These are phyloP conservation scores for Stipa capillata DNA, from an alignment of 176 grass and related monocot genomes.

Conservation along the genomic window DNA sequence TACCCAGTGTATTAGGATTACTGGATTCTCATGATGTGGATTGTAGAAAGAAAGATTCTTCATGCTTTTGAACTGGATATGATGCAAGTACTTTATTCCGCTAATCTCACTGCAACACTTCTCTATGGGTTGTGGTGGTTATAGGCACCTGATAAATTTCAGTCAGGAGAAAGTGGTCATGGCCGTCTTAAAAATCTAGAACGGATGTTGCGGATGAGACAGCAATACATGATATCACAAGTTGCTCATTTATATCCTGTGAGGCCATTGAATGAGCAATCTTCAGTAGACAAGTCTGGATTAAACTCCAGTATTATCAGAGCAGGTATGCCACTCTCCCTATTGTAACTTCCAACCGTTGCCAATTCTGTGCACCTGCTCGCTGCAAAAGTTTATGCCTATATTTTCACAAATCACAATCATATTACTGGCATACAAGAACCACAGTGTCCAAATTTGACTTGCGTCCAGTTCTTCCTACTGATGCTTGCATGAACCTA, in stretches of 20 bases:
- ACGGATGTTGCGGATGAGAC: conserved; percentile 37
- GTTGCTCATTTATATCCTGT: conserved; percentile 75
- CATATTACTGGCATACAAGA: background rate
- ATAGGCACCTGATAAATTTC: conserved; percentile 64
- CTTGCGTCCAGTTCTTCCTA: background rate
- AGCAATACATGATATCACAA: conserved; percentile 67
- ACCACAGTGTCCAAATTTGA: too few relatives aligned
- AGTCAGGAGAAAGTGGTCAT: conserved; percentile 62
- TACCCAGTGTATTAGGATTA: background rate
- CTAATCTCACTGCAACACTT: background rate
- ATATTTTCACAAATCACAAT: background rate
- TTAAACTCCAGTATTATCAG: conserved; percentile 24
- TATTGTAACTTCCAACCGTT: background rate
- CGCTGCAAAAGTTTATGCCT: background rate
- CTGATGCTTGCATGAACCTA: background rate
- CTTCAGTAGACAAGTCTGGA: conserved; percentile 36
- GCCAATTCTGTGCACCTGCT: background rate
- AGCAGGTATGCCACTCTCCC: conserved; percentile 27
- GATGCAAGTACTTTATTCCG: background rate
- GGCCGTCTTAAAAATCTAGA: conserved; percentile 43
- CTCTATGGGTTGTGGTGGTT: background rate
- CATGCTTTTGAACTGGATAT: background rate
- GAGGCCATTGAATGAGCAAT: conserved; percentile 44
- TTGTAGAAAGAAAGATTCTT: background rate
- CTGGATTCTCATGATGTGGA: background rate